A percentile compares a stretch with the other conserved stretches of the same genome.
These are phyloP conservation scores for Diplotaxis tenuifolia DNA, from an alignment of 345 rosid genomes.

Conservation along the genomic window DNA sequence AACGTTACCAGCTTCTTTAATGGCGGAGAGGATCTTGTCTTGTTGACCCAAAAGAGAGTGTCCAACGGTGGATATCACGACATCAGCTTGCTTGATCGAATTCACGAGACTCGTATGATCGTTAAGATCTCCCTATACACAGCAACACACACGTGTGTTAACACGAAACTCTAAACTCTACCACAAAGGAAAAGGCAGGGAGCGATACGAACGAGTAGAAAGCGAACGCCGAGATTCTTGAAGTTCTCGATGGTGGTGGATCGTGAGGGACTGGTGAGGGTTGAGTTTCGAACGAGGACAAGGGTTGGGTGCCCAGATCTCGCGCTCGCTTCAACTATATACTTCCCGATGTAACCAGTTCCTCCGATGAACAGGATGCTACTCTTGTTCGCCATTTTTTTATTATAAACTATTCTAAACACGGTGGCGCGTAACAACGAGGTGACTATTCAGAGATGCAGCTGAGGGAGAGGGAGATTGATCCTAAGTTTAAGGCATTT, in stretches of 20 bases:
- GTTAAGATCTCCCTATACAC: constrained; percentile 48
- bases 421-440: not conserved
- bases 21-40: constrained; percentile 52
- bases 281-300: constrained; percentile 33
- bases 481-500: constrained; percentile 7
- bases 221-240: constrained; percentile 36
- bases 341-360: constrained; percentile 37
- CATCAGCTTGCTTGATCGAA: constrained; percentile 57
- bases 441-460: not conserved
- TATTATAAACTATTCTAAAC: not conserved
- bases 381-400: constrained; percentile 38
- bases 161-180: not conserved
- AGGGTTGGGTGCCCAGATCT: constrained; percentile 37
- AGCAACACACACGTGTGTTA: not conserved
- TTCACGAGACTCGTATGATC: constrained; percentile 53
- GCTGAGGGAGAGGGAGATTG: not conserved
- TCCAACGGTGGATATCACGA: constrained; percentile 51
- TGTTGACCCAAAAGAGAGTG: constrained; percentile 41
- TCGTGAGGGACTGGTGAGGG: constrained; percentile 31
- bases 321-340: constrained; percentile 40
- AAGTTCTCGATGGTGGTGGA: constrained; percentile 29
- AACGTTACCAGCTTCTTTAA: constrained; percentile 63
- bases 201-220: constrained; percentile 33
- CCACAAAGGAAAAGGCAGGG: not conserved
- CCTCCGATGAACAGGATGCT: constrained; percentile 41